Base-by-base conservation (phyloP, 768 basidiomycete species). In the Mycena rebaudengoi region DNA sequence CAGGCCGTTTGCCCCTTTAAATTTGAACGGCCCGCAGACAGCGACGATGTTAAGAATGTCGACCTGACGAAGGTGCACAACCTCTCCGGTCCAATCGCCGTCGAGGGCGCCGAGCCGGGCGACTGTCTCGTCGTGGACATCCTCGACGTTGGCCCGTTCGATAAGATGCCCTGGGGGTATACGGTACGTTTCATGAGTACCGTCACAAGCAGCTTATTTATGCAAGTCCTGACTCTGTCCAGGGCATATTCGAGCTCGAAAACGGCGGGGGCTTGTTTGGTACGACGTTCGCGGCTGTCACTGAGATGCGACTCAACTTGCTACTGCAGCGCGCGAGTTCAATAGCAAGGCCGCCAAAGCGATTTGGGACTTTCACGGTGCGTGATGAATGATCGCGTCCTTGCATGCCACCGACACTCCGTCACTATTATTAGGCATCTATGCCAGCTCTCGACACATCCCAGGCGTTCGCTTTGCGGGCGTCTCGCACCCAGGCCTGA, bases 161-260 rank as follows among this genome's bases (percentile, higher is more conserved):
- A 89, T 39, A 84, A 90, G 71, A 89, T 90, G 90, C 90, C 90
- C 0, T 94, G 91, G 91, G 91, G 91, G 0, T 92, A 91, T 70
- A 91, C 90, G 1, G 88, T 88, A 53, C 41, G 80, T 25, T 8
- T 29, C 13, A 29, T 2, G 13, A 54, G 54, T 11, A n/a, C 52
- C n/a, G 1, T 44, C 14, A 45, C 20, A 21, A 40, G 21, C 23
- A 23, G 21, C 28, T 61, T 14, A 21, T n/a, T n/a, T n/a, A n/a
- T n/a, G n/a, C n/a, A n/a, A n/a, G n/a, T n/a, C n/a, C 28, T 56
- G 46, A 40, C 60, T 25, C 35, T 39, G n/a, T 8, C 28, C 39
- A 90, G 87, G 90, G 90, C 18, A 90, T 92, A 62, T 91, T 91
- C 70, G 90, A 91, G 66, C 82, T 90, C 13, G 80, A 85, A 55